phyloP scores from a whole-genome alignment of 768 basidiomycete genomes.

The Lactarius hatsudake region DNA sequence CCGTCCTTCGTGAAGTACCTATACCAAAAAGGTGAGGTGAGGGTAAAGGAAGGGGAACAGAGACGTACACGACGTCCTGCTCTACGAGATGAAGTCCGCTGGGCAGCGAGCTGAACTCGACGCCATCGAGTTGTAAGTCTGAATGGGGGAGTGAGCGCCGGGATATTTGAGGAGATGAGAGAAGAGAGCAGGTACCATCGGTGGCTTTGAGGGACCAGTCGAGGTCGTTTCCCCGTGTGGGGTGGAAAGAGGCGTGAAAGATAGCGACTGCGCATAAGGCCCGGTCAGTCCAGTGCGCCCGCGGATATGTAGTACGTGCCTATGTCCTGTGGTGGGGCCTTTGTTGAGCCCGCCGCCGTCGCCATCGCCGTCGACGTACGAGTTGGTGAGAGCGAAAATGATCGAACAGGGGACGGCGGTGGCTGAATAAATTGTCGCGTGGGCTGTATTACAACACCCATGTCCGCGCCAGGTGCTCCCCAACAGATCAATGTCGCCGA shows the following conservation, averaged over 20 bases:
- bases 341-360: conserved; percentile 9
- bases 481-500: conserved; percentile 80
- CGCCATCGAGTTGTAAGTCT: conserved; percentile 65
- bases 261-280: conserved; percentile 56
- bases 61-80: conserved; percentile 69
- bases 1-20: conserved; percentile 73
- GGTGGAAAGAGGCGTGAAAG: conserved; percentile 83
- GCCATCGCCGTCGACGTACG: neutral
- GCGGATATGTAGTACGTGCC: neutral
- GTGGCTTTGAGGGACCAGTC: conserved; percentile 76
- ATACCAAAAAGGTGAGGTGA: conserved; percentile 4
- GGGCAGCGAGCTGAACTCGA: conserved; percentile 80
- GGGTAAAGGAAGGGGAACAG: conserved; percentile 8
- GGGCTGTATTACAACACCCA: neutral
- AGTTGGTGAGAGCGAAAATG: neutral
- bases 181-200: conserved; percentile 47
- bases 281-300: neutral
- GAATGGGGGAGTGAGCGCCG: neutral
- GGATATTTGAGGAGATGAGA: neutral
- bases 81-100: conserved; percentile 81
- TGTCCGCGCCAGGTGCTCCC: conserved; percentile 27
- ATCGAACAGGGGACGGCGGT: neutral
- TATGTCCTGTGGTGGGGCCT: conserved; percentile 18
- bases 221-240: conserved; percentile 73
- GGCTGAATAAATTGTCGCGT: neutral